A percentile compares a stretch with the other conserved stretches of the same genome.
Conservation (phyloP, 495 filamentous ascomycete genomes). For the Umbilicaria muhlenbergii region DNA sequence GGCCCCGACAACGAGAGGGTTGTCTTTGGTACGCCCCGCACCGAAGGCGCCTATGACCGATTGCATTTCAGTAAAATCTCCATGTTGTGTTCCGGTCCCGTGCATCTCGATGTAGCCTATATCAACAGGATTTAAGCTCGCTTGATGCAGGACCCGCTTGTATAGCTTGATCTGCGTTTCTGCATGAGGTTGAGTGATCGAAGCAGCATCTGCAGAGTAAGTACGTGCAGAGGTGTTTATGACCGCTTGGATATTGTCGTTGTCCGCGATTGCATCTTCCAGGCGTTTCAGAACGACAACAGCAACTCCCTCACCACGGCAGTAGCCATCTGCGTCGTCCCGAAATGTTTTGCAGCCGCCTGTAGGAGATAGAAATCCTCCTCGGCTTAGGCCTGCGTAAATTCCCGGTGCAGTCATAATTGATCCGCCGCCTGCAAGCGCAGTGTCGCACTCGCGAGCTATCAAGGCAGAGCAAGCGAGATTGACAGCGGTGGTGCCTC, state of each 20-base stretch:
- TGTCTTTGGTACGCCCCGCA: constrained; percentile 30
- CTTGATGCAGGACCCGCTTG: constrained; percentile 25
- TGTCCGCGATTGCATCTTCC: constrained; percentile 28
- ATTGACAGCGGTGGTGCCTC: constrained; percentile 23
- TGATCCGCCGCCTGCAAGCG: constrained; percentile 26
- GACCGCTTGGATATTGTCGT: constrained; percentile 27
- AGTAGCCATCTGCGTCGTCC: constrained; percentile 53
- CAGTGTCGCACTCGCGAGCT: constrained; percentile 31
- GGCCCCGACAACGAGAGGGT: constrained; percentile 51
- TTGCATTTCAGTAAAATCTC: constrained; percentile 19
- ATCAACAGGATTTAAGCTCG: constrained; percentile 30
- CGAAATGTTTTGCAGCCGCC: constrained; percentile 52
- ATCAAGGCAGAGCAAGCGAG: constrained; percentile 18
- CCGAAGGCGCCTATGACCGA: constrained; percentile 19
- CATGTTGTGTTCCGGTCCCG: constrained; percentile 29
- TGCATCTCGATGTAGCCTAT: constrained; percentile 36
- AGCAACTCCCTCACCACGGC: constrained; percentile 33
- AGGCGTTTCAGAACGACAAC: constrained; percentile 27
- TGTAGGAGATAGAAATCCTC: constrained; percentile 51
- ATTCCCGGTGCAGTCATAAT: constrained; percentile 25
- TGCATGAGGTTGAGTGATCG: constrained; percentile 30
- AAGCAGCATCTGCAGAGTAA: constrained; percentile 25
- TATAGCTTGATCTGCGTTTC: constrained; percentile 28
- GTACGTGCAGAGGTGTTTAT: constrained; percentile 22
- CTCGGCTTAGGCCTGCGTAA: constrained; percentile 43